These are phyloP conservation scores for Cladosporium austrohemisphaericum DNA, from an alignment of 2,329 filamentous ascomycete genomes.

Conservation along the genomic window DNA sequence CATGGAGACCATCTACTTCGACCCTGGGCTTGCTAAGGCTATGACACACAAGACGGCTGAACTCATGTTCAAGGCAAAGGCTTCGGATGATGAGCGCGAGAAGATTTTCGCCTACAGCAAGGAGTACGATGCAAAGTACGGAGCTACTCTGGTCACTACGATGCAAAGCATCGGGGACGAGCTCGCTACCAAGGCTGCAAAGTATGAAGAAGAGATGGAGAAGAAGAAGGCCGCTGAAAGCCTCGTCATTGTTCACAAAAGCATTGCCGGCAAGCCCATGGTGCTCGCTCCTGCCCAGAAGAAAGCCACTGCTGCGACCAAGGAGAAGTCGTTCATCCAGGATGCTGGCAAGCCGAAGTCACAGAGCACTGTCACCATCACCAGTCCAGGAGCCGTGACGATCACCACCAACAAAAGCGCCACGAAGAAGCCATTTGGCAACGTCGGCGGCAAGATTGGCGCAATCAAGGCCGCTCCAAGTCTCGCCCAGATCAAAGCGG, in stretches of 20 bases:
- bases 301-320: too few species aligned
- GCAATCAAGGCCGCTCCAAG: not conserved
- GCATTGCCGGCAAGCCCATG: not conserved
- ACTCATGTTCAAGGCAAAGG: conserved; percentile 8
- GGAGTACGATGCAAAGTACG: not conserved
- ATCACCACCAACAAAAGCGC: not conserved
- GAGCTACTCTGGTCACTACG: not conserved
- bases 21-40: conserved; percentile 15
- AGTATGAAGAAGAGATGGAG: too few species aligned
- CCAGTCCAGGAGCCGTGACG: not conserved
- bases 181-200: not conserved
- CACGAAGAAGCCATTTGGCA: not conserved
- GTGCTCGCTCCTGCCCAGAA: too few species aligned
- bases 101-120: not conserved
- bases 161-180: not conserved
- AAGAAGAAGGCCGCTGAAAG: not conserved
- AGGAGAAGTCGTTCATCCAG: too few species aligned
- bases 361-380: not conserved
- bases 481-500: too few species aligned
- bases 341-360: too few species aligned
- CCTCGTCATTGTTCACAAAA: not conserved
- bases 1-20: conserved; percentile 11
- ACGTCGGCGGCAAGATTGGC: not conserved
- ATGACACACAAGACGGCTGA: conserved; percentile 15
- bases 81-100: not conserved